These are phyloP conservation scores for Silene conica DNA, from an alignment of 148 eudicot species.

Conservation along the genomic window DNA sequence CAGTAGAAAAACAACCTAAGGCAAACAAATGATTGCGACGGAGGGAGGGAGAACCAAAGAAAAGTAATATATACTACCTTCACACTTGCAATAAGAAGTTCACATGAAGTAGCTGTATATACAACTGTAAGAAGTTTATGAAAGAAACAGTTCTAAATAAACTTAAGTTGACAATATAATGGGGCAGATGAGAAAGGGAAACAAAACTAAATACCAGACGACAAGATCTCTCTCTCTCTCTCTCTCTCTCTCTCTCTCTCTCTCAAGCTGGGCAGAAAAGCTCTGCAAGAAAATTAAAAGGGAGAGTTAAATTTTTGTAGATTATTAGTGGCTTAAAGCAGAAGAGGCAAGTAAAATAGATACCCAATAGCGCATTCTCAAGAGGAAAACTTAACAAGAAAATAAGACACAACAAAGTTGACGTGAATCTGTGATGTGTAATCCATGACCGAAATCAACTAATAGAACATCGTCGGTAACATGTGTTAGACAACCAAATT, in stretches of 20 bases:
- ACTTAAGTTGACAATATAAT: neutral
- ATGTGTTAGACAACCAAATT: too few relatives aligned
- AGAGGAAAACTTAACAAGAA: neutral
- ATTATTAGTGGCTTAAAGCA: neutral
- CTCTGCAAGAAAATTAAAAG: slow-evolving; percentile 47
- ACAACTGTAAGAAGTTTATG: neutral
- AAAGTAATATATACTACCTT: too few relatives aligned
- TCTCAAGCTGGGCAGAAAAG: slow-evolving; percentile 88
- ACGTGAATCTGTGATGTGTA: neutral
- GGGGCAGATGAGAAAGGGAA: slow-evolving; percentile 7
- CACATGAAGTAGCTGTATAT: neutral
- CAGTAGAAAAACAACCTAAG: too few relatives aligned
- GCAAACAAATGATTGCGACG: too few relatives aligned
- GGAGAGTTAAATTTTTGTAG: neutral
- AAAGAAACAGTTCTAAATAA: slow-evolving; percentile 4
- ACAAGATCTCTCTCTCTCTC: too few relatives aligned
- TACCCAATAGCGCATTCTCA: neutral
- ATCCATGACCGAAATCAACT: neutral
- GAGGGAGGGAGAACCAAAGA: too few relatives aligned
- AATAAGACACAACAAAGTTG: neutral
- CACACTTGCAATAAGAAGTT: too few relatives aligned
- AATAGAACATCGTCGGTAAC: too few relatives aligned
- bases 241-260: too few relatives aligned
- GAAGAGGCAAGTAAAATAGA: neutral
- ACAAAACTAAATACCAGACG: slow-evolving; percentile 52